Conservation (phyloP, 1,284 basidiomycete species). For the Chalciporus sp. region DNA sequence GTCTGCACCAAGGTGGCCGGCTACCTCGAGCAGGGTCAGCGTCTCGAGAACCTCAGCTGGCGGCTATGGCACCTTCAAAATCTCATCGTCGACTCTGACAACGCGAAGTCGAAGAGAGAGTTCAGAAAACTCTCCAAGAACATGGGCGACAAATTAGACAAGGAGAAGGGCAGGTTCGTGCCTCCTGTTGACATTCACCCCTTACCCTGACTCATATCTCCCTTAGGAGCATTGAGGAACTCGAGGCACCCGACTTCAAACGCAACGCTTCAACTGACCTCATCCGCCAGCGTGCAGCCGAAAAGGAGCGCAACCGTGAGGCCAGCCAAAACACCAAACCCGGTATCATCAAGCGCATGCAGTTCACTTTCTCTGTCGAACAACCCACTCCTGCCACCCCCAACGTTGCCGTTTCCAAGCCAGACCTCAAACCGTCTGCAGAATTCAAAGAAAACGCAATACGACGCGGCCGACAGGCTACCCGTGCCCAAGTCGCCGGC, state of each 20-base stretch:
- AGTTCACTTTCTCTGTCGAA: constrained; percentile 82
- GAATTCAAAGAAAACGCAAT: constrained; percentile 59
- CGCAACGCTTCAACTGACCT: constrained; percentile 73
- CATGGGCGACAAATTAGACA: constrained; percentile 87
- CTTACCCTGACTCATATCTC: constrained; percentile 33
- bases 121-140: constrained; percentile 82
- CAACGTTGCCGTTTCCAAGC: constrained; percentile 53
- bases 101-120: constrained; percentile 81
- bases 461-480: constrained; percentile 42
- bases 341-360: constrained; percentile 79
- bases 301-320: constrained; percentile 77
- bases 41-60: constrained; percentile 86
- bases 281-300: constrained; percentile 73
- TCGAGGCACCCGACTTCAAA: constrained; percentile 76
- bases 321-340: constrained; percentile 62
- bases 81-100: constrained; percentile 84
- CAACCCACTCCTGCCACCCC: constrained; percentile 54
- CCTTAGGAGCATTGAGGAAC: constrained; percentile 73
- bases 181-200: constrained; percentile 25
- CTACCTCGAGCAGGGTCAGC: constrained; percentile 83
- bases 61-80: constrained; percentile 86
- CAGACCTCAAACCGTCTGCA: constrained; percentile 65
- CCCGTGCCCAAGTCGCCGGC: constrained; percentile 36
- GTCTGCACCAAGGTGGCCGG: constrained; percentile 85
- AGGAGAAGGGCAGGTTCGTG: constrained; percentile 80